Evolutionary conservation across 1,139 yeast species (phyloP), one percentile per base, ranked within the genome.

Genomic region (Nadsonia commutata): DNA sequence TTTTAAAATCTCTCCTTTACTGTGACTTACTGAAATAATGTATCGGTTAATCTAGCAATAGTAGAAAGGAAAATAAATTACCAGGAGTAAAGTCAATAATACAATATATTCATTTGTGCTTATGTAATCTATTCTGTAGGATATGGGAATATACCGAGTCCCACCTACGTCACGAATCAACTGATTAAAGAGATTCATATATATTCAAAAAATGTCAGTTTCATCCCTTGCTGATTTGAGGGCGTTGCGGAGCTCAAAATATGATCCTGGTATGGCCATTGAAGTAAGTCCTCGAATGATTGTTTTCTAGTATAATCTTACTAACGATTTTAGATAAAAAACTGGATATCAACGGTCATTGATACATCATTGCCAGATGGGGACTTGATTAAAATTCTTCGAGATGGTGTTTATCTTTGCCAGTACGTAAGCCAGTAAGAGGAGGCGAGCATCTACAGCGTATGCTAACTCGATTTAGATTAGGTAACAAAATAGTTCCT

Each of bases 341-440:
- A 46, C 6, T 59, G 63, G 63, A 51, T 59, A 18, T 53, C 52
- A 23, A 19, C 46, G 3, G 49, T 58, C 7, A 39, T 55, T n/a
- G 52, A 50, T 11, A 56, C 54, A 39, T 18, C 44, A 6, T 42
- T 56, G 9, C 52, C 53, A 0, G 42, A 45, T 3, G 56, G 48
- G 4, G 60, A 59, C 42, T 44, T 81, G 27, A 58, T 80, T 33
- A 77, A 72, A 2, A 59, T 67, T 2, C 64, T 85, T 18, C 76
- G 74, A 51, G 81, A 76, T 51, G 95, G 95, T 2, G 72, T 72
- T 2, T 59, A 76, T 0, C 63, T 85, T 18, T 81, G 94, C 56
- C 60, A 64, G 52, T 58, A 67, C 40, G 77, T 73, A 20, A 18
- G 5, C 37, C 21, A 18, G n/a, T 13, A 20, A 17, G 20, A 13